Evolutionary conservation across 495 filamentous ascomycete genomes (phyloP).

Genomic region (Lichina pygmaea): DNA sequence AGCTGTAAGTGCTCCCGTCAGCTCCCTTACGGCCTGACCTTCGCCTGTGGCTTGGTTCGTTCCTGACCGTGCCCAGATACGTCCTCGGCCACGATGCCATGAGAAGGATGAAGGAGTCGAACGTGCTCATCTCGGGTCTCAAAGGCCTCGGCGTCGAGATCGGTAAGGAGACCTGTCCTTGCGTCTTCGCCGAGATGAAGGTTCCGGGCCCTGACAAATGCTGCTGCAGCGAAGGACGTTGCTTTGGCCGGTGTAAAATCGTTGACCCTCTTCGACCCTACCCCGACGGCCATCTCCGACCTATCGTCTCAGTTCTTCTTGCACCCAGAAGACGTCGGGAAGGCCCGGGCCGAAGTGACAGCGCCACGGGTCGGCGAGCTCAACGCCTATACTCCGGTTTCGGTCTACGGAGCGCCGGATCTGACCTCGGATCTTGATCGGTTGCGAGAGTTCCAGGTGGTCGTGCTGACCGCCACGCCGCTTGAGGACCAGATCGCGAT

Average conservation of each 20-base stretch:
- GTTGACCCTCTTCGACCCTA: constrained; percentile 64
- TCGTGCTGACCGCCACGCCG: constrained; percentile 69
- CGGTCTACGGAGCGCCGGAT: constrained; percentile 35
- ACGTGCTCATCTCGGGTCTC: constrained; percentile 76
- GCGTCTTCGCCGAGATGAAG: neutral
- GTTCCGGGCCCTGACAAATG: neutral
- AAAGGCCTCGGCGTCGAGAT: constrained; percentile 94
- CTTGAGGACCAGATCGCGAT: constrained; percentile 55
- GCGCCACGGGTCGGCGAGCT: constrained; percentile 78
- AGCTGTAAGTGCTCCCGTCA: constrained; percentile 30
- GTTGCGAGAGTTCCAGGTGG: constrained; percentile 67
- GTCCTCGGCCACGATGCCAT: constrained; percentile 97
- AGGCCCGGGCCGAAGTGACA: constrained; percentile 64
- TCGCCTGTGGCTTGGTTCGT: constrained; percentile 1
- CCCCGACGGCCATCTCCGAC: constrained; percentile 56
- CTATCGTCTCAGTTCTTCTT: constrained; percentile 96
- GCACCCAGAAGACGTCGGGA: constrained; percentile 64
- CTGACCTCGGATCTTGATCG: constrained; percentile 43
- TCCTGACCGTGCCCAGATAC: constrained; percentile 21
- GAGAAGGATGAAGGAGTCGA: constrained; percentile 95
- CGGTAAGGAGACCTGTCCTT: constrained; percentile 15
- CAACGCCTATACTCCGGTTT: constrained; percentile 84
- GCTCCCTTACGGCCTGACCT: neutral
- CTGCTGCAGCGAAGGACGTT: constrained; percentile 62
- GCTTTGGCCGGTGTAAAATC: constrained; percentile 86